Evolutionary conservation across 306 rosid genomes (phyloP).

Genomic region (Citrullus mucosospermus): DNA sequence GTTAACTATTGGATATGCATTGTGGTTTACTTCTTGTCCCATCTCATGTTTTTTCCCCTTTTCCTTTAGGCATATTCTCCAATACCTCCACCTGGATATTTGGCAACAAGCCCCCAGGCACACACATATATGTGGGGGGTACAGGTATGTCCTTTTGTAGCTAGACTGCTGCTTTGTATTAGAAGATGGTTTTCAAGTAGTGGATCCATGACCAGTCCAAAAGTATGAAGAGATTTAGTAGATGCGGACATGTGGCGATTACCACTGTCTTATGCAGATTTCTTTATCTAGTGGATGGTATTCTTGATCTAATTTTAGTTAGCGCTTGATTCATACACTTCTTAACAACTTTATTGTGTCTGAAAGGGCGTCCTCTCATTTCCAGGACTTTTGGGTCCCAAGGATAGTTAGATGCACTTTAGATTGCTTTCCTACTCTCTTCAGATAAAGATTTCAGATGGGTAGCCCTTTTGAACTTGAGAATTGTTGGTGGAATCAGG

Average conservation of each 20-base stretch:
- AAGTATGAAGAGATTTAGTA: background rate
- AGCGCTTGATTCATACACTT: background rate
- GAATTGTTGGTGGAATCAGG: background rate
- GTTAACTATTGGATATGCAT: slow-evolving; percentile 11
- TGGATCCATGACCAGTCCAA: background rate
- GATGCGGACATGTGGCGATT: background rate
- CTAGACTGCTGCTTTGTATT: background rate
- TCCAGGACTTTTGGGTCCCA: background rate
- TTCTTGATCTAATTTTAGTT: background rate
- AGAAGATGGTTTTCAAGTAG: background rate
- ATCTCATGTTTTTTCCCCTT: slow-evolving; percentile 9
- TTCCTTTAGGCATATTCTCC: slow-evolving; percentile 75
- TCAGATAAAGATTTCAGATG: background rate
- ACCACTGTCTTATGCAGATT: background rate
- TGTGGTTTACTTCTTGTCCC: slow-evolving; percentile 13
- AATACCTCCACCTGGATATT: slow-evolving; percentile 80
- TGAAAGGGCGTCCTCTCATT: background rate
- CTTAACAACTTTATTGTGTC: background rate
- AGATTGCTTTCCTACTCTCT: background rate
- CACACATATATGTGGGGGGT: slow-evolving; percentile 99
- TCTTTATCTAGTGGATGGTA: background rate
- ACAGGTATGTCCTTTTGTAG: slow-evolving; percentile 38
- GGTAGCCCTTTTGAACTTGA: background rate
- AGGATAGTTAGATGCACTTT: background rate
- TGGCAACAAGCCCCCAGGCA: slow-evolving; percentile 93